A percentile compares a stretch with the other conserved stretches of the same genome.
Conservation (phyloP, 495 filamentous ascomycete genomes). For the Xylaria flabelliformis region DNA sequence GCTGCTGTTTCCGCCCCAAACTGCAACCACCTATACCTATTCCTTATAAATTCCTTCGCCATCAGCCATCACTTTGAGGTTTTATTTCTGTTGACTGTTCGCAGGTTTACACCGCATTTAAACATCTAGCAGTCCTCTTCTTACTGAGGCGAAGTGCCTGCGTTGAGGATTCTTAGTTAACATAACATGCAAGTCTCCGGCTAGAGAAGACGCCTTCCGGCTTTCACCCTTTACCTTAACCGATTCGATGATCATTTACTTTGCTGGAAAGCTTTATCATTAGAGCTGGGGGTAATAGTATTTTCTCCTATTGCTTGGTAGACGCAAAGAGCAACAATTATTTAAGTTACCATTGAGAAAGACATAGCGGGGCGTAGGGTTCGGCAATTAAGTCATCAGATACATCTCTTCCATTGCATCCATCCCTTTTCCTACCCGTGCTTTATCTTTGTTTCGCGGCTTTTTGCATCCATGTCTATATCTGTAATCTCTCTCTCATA, state of each 20-base stretch:
- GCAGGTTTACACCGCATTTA: background rate
- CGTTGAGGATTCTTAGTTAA: background rate
- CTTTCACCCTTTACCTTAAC: background rate
- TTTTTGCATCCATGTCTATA: conserved; percentile 15
- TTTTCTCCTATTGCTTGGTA: background rate
- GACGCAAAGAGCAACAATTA: background rate
- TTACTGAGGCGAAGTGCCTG: conserved; percentile 21
- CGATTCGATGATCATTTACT: background rate
- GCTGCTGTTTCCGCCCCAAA: conserved; percentile 14
- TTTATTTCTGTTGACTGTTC: background rate
- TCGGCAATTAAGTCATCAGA: background rate
- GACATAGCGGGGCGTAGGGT: background rate
- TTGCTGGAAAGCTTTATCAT: background rate
- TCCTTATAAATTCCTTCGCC: background rate
- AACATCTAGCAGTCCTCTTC: background rate
- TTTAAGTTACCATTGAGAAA: background rate
- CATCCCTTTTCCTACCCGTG: no score
- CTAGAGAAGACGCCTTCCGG: background rate
- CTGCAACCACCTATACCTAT: conserved; percentile 5
- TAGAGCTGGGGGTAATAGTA: background rate
- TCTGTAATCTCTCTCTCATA: background rate
- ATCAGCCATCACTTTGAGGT: background rate
- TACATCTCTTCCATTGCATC: background rate
- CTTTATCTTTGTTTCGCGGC: background rate
- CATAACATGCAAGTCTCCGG: background rate